Evolutionary conservation across 768 basidiomycete species (phyloP).

Genomic region (Trametes cingulata): DNA sequence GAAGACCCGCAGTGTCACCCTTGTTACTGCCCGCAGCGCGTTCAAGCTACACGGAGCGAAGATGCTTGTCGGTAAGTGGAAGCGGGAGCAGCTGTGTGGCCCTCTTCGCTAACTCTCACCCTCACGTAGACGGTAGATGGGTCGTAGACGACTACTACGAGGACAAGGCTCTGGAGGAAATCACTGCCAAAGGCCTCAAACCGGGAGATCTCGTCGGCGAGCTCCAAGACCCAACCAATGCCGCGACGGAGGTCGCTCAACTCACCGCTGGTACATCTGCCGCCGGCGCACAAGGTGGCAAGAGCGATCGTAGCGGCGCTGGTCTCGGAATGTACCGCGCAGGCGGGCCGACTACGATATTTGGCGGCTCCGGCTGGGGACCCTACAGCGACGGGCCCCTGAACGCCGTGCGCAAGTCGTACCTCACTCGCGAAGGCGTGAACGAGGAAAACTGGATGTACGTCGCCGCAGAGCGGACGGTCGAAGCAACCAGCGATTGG

Average conservation of each 20-base stretch:
- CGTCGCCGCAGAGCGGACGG: conserved; percentile 66
- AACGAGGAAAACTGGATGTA: conserved; percentile 93
- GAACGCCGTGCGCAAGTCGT: conserved; percentile 79
- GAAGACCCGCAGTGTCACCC: conserved; percentile 88
- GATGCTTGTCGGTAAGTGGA: conserved; percentile 72
- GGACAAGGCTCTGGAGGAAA: conserved; percentile 74
- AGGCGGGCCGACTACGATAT: conserved; percentile 91
- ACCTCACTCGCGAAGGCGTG: conserved; percentile 77
- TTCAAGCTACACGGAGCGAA: conserved; percentile 95
- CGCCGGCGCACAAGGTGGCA: conserved; percentile 39
- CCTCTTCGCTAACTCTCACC: background rate
- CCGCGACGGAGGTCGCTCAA: conserved; percentile 46
- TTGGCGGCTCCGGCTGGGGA: conserved; percentile 80
- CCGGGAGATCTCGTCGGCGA: conserved; percentile 84
- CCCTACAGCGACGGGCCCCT: conserved; percentile 88
- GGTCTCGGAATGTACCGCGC: conserved; percentile 79
- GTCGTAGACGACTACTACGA: conserved; percentile 97
- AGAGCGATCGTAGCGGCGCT: conserved; percentile 54
- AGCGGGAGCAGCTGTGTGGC: background rate
- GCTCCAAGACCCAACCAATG: conserved; percentile 70
- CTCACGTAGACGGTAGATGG: conserved; percentile 77
- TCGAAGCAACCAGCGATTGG: conserved; percentile 68
- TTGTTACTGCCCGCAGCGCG: conserved; percentile 89
- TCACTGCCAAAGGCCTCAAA: conserved; percentile 78
- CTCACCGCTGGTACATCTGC: conserved; percentile 32